Evolutionary conservation across 176 grass and related monocot species (phyloP).

Genomic region (Eragrostis nindensis): DNA sequence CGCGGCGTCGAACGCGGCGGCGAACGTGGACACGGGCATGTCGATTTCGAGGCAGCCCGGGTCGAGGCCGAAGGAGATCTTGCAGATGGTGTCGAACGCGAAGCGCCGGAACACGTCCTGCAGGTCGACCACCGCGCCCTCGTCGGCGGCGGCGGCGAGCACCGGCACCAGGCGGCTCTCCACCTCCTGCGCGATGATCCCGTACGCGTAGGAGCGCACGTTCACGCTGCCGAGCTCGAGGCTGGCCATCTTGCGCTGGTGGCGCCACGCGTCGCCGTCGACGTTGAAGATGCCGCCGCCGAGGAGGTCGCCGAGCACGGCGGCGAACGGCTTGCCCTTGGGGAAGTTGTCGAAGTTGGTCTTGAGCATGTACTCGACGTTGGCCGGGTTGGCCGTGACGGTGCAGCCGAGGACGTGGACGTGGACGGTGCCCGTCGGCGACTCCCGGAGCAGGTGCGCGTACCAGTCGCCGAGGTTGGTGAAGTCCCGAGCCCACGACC

Average conservation of each 20-base stretch:
- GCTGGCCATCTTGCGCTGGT: constrained; percentile 94
- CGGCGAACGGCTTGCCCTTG: constrained; percentile 74
- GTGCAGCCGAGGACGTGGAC: constrained; percentile 73
- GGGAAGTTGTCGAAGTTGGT: constrained; percentile 88
- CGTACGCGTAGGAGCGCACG: constrained; percentile 64
- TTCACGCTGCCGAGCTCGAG: constrained; percentile 80
- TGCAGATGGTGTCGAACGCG: constrained; percentile 86
- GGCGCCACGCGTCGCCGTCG: constrained; percentile 67
- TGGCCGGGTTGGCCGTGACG: constrained; percentile 79
- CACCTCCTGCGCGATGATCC: constrained; percentile 58
- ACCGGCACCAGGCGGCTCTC: constrained; percentile 50
- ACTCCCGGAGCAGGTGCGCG: constrained; percentile 64
- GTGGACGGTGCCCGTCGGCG: constrained; percentile 60
- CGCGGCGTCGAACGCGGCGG: constrained; percentile 65
- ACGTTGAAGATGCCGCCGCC: constrained; percentile 91
- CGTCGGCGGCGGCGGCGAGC: constrained; percentile 45
- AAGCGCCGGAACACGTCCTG: constrained; percentile 84
- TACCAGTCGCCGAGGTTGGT: constrained; percentile 81
- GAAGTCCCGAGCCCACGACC: constrained; percentile 63
- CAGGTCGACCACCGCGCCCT: constrained; percentile 47
- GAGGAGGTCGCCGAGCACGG: constrained; percentile 74
- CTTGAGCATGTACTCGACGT: constrained; percentile 89
- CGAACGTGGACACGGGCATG: constrained; percentile 59
- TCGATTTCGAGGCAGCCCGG: constrained; percentile 54
- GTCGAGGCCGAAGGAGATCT: constrained; percentile 79